Conservation (phyloP, 148 eudicot species). For the Selenicereus undatus region DNA sequence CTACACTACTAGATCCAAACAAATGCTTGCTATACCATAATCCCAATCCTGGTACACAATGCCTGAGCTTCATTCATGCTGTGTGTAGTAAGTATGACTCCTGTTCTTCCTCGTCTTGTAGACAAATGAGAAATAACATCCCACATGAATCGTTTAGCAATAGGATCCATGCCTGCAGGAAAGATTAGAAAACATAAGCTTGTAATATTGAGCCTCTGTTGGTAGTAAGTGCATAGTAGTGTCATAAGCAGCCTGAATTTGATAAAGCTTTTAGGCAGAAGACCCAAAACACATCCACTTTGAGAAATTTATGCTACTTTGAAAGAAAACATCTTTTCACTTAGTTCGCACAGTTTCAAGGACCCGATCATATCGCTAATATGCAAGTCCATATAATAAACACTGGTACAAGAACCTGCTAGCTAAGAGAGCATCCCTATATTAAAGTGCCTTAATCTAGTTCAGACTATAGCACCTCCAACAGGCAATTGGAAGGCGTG, state of each 20-base stretch:
- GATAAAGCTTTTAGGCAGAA: not conserved
- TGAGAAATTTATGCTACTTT: not conserved
- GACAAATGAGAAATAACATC: conserved; percentile 91
- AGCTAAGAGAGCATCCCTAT: not conserved
- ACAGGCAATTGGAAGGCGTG: not conserved
- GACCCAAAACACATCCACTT: not conserved
- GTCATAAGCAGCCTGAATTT: not conserved
- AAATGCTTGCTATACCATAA: conserved; percentile 54
- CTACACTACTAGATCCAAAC: not conserved
- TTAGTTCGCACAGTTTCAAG: not conserved
- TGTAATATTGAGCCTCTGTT: not conserved
- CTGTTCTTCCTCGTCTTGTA: conserved; percentile 92
- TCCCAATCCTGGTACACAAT: conserved; percentile 90
- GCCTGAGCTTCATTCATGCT: conserved; percentile 99
- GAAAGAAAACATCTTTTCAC: not conserved
- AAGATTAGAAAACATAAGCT: conserved; percentile 1
- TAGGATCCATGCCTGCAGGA: conserved; percentile 90
- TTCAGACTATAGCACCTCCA: not conserved
- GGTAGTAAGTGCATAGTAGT: not conserved
- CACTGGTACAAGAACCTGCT: not conserved
- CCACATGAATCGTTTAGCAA: conserved; percentile 99
- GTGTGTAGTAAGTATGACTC: conserved; percentile 93
- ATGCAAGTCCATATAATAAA: not conserved
- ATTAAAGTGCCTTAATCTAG: not conserved
- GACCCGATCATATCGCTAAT: not conserved